These are phyloP conservation scores for Physcomitrium patens DNA, from an alignment of 225 moss, liverwort and hornwort species.

Conservation along the genomic window DNA sequence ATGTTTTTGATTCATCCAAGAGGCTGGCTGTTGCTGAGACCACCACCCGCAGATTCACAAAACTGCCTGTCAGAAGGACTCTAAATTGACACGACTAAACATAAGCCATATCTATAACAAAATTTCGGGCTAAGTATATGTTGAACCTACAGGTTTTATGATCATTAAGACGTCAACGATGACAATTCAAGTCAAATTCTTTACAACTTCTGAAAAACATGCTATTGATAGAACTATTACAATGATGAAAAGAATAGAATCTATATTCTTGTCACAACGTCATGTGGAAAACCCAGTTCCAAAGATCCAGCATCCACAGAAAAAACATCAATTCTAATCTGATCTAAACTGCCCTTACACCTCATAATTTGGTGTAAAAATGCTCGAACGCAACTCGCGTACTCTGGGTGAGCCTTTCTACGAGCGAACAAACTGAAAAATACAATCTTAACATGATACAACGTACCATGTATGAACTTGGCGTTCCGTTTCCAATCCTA, in stretches of 20 bases:
- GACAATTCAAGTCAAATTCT: neutral
- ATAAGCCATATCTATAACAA: neutral
- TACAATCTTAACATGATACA: neutral
- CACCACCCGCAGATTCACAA: constrained; percentile 29
- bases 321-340: neutral
- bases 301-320: constrained; percentile 6
- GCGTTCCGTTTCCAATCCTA: constrained; percentile 80
- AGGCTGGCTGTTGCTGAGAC: constrained; percentile 74
- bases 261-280: neutral
- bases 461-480: constrained; percentile 82
- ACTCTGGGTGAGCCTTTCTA: constrained; percentile 8
- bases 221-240: constrained; percentile 4
- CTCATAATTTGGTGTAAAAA: neutral
- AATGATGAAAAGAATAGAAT: neutral
- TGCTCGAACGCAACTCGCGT: neutral
- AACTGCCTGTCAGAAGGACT: constrained; percentile 19
- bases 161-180: neutral
- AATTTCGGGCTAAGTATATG: neutral
- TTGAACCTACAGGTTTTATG: neutral
- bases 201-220: neutral
- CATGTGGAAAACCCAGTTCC: neutral
- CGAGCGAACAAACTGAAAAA: constrained; percentile 5
- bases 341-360: neutral
- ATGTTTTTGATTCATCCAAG: constrained; percentile 83
- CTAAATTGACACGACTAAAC: constrained; percentile 8